These are phyloP conservation scores for Oryza glaberrima DNA, from an alignment of 176 grass and related monocot genomes.

Conservation along the genomic window DNA sequence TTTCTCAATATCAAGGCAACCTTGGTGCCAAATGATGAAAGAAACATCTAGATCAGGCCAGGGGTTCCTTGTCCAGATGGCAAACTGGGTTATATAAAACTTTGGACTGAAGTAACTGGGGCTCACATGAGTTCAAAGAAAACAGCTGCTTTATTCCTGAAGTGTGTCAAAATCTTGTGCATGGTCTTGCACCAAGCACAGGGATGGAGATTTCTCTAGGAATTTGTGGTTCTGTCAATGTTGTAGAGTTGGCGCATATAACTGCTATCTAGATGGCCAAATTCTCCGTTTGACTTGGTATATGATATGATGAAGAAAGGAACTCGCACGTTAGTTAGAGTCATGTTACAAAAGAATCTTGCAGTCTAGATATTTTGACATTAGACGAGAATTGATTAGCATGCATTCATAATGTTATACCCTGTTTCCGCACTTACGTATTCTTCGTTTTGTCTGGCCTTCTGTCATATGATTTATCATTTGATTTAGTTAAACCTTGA, in stretches of 20 bases:
- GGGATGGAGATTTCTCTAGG: not conserved
- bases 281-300: conserved; percentile 20
- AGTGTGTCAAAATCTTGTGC: not conserved
- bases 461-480: not conserved
- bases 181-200: not conserved
- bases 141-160: not conserved
- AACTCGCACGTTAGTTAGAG: not conserved
- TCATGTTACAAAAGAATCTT: not conserved
- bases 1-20: not conserved
- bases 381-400: conserved; percentile 17
- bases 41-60: not conserved
- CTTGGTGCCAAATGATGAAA: not conserved
- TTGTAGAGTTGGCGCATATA: not conserved
- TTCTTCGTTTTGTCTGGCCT: conserved; percentile 6
- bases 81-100: conserved; percentile 17
- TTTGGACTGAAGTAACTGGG: not conserved
- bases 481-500: not conserved
- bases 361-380: not conserved
- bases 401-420: conserved; percentile 16
- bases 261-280: not conserved
- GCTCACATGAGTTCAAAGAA: conserved; percentile 11
- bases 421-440: not conserved
- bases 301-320: not conserved
- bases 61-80: not conserved
- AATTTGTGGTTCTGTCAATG: not conserved